A percentile compares a stretch with the other conserved stretches of the same genome.
These are phyloP conservation scores for Fagopyrum tataricum DNA, from an alignment of 148 eudicot genomes.

Conservation along the genomic window DNA sequence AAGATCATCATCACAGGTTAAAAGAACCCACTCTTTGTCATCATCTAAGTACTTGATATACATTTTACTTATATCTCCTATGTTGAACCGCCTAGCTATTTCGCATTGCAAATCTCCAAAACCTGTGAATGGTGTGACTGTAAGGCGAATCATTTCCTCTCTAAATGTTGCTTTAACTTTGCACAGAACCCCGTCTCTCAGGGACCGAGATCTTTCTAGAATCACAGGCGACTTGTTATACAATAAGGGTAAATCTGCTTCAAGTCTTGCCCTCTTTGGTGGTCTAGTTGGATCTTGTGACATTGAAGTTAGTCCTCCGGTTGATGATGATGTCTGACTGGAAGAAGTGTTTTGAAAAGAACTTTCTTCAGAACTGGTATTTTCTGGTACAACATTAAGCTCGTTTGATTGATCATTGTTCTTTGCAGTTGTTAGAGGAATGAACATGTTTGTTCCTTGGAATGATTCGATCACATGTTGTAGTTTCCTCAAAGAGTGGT, in stretches of 20 bases:
- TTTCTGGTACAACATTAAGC: constrained; percentile 32
- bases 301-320: constrained; percentile 24
- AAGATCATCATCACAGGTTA: constrained; percentile 77
- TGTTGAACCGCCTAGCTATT: constrained; percentile 44
- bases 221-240: constrained; percentile 33
- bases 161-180: constrained; percentile 61
- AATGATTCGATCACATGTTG: constrained; percentile 79
- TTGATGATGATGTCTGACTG: constrained; percentile 59
- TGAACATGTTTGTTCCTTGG: constrained; percentile 70
- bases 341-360: constrained; percentile 47
- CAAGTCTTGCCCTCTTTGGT: constrained; percentile 45
- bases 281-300: constrained; percentile 29
- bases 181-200: constrained; percentile 24
- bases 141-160: constrained; percentile 64
- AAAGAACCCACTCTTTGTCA: constrained; percentile 81
- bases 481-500: constrained; percentile 75
- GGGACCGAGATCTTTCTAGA: constrained; percentile 27
- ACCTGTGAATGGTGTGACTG: constrained; percentile 46
- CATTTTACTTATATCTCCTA: constrained; percentile 35
- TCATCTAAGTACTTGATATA: constrained; percentile 71
- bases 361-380: constrained; percentile 27
- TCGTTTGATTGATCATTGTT: constrained; percentile 27
- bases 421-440: constrained; percentile 43
- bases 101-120: constrained; percentile 47
- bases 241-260: constrained; percentile 28